Percentiles rank a stretch among this genome's conserved stretches.
Conservation (phyloP, 139 green algal species). For the Raphidocelis subcapitata region DNA sequence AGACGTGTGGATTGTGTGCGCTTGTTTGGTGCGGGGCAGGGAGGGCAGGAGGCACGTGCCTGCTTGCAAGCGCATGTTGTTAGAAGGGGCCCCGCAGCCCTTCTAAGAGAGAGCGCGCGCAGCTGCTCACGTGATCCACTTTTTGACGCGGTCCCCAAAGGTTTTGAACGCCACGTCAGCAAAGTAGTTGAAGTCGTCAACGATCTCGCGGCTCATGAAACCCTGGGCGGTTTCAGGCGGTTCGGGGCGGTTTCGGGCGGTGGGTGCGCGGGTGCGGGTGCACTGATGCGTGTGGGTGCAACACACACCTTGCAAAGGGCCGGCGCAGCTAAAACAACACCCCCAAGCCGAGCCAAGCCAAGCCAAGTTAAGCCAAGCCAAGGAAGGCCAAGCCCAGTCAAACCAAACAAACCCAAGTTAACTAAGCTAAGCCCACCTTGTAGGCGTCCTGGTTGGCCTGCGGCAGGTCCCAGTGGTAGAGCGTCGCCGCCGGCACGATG, state of each 20-base stretch:
- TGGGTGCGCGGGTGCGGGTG: too few relatives aligned
- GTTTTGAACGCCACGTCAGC: conserved; percentile 15
- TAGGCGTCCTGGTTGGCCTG: conserved; percentile 24
- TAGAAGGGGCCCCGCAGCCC: not conserved
- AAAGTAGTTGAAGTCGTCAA: conserved; percentile 5
- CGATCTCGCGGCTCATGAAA: not conserved
- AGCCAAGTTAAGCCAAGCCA: too few relatives aligned
- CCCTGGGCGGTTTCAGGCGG: not conserved
- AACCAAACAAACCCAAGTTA: too few relatives aligned
- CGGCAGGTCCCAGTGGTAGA: conserved; percentile 43
- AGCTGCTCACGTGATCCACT: conserved; percentile 78
- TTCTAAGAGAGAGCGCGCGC: too few relatives aligned
- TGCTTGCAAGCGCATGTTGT: not conserved
- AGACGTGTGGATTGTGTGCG: not conserved
- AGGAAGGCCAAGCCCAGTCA: too few relatives aligned
- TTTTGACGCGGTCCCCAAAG: conserved; percentile 58
- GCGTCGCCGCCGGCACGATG: conserved; percentile 24
- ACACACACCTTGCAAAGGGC: too few relatives aligned
- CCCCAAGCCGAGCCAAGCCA: too few relatives aligned
- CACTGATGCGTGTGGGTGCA: too few relatives aligned
- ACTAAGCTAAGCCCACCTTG: conserved; percentile 9
- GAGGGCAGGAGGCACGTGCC: too few relatives aligned
- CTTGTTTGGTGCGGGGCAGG: too few relatives aligned
- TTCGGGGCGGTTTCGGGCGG: too few relatives aligned
- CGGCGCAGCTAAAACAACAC: too few relatives aligned